Conservation (phyloP, 1,139 yeast genomes). For the Pichia sp. region DNA sequence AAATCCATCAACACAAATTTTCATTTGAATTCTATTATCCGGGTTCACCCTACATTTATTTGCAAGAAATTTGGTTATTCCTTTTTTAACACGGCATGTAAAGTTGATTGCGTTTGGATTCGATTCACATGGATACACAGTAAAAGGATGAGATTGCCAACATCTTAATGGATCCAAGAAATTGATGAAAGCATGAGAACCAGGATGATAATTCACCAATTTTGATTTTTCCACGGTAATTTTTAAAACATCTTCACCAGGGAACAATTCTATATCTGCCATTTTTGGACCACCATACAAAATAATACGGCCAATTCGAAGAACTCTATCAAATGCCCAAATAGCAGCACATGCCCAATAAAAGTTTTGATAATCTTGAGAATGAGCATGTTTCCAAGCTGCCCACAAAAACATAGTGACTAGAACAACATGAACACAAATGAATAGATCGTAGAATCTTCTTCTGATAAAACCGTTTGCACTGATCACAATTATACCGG, state of each 20-base stretch:
- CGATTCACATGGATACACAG: constrained; percentile 23
- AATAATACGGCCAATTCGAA: constrained; percentile 41
- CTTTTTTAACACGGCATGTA: constrained; percentile 33
- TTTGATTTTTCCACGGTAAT: constrained; percentile 29
- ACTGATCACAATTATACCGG: constrained; percentile 34
- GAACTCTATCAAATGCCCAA: constrained; percentile 55
- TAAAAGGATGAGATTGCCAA: constrained; percentile 39
- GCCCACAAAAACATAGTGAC: constrained; percentile 50
- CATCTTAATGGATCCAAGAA: constrained; percentile 30
- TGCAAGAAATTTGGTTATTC: constrained; percentile 30
- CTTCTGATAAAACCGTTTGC: constrained; percentile 49
- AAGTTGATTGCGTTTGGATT: constrained; percentile 23
- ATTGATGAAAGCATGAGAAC: constrained; percentile 45
- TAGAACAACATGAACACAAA: constrained; percentile 47
- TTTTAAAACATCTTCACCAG: constrained; percentile 29
- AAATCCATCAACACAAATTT: constrained; percentile 34
- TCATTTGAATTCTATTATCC: constrained; percentile 2
- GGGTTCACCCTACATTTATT: constrained; percentile 2
- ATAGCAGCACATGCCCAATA: constrained; percentile 47
- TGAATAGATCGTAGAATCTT: constrained; percentile 54
- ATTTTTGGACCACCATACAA: constrained; percentile 46
- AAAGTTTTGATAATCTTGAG: constrained; percentile 38
- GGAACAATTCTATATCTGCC: constrained; percentile 39
- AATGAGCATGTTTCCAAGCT: constrained; percentile 49
- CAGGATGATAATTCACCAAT: constrained; percentile 30